These are phyloP conservation scores for Trichophyton rubrum DNA, from an alignment of 2,329 filamentous ascomycete species.

Conservation along the genomic window DNA sequence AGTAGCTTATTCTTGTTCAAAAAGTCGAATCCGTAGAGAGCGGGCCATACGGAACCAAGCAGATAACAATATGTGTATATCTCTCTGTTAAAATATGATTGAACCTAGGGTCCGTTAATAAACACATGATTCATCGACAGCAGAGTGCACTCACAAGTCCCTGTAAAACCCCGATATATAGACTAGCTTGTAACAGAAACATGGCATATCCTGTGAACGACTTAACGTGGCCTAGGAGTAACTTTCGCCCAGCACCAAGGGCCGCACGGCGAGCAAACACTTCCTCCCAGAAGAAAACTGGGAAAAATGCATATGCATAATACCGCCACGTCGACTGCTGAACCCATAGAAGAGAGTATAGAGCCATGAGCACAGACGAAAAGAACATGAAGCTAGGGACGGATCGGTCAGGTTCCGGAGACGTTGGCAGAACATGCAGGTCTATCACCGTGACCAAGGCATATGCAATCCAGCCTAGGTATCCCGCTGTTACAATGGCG, in stretches of 20 bases:
- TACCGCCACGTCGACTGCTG: constrained; percentile 73
- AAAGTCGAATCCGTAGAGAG: constrained; percentile 60
- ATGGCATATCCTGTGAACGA: constrained; percentile 46
- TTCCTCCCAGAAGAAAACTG: constrained; percentile 92
- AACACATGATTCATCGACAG: constrained; percentile 1
- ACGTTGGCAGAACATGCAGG: constrained; percentile 67
- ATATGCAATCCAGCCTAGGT: constrained; percentile 91
- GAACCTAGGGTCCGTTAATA: constrained; percentile 43
- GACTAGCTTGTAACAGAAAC: constrained; percentile 50
- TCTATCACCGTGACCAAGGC: constrained; percentile 81
- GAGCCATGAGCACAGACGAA: constrained; percentile 56
- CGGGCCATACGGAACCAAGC: constrained; percentile 65
- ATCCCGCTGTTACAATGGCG: constrained; percentile 76
- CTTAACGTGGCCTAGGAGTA: constrained; percentile 57
- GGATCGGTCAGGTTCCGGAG: constrained; percentile 51
- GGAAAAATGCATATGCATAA: constrained; percentile 85
- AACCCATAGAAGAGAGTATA: constrained; percentile 68
- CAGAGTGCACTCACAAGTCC: constrained; percentile 50
- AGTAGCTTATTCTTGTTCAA: constrained; percentile 53
- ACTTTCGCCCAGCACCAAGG: constrained; percentile 51
- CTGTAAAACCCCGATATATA: constrained; percentile 64
- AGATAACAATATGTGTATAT: constrained; percentile 73
- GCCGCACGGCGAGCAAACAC: constrained; percentile 67
- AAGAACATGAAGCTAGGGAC: constrained; percentile 52
- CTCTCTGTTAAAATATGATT: constrained; percentile 84